Evolutionary conservation across 306 rosid genomes (phyloP).

Genomic region (Prunus armeniaca): DNA sequence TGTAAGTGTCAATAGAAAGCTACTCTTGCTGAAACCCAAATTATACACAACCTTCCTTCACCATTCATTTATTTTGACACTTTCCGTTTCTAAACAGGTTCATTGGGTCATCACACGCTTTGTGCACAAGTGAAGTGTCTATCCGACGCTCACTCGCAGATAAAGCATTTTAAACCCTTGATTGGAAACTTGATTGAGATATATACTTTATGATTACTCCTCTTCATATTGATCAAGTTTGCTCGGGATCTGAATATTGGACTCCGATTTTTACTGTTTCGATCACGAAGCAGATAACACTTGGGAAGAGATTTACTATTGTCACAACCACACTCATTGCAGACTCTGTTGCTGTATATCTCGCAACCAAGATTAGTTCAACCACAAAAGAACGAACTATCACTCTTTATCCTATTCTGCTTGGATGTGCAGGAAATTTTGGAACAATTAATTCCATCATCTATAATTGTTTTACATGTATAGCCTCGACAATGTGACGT

Average conservation of each 20-base stretch:
- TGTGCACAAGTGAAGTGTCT: slow-evolving; percentile 27
- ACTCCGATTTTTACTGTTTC: background rate
- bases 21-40: background rate
- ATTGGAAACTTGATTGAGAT: background rate
- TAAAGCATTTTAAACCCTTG: too few relatives aligned
- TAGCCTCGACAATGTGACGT: background rate
- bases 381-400: background rate
- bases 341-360: background rate
- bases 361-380: background rate
- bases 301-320: background rate
- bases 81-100: slow-evolving; percentile 43
- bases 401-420: background rate
- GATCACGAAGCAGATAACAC: background rate
- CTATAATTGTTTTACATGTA: background rate
- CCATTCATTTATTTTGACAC: slow-evolving; percentile 1
- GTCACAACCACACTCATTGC: background rate
- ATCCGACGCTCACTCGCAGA: background rate
- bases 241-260: background rate
- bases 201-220: background rate
- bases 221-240: background rate
- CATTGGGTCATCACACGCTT: slow-evolving; percentile 62
- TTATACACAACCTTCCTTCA: background rate
- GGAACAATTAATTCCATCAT: background rate
- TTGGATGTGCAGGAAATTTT: background rate
- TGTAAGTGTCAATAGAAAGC: slow-evolving; percentile 34